These are phyloP conservation scores for Xylariomycetidae sp. DNA, from an alignment of 2,329 filamentous ascomycete species.

Conservation along the genomic window DNA sequence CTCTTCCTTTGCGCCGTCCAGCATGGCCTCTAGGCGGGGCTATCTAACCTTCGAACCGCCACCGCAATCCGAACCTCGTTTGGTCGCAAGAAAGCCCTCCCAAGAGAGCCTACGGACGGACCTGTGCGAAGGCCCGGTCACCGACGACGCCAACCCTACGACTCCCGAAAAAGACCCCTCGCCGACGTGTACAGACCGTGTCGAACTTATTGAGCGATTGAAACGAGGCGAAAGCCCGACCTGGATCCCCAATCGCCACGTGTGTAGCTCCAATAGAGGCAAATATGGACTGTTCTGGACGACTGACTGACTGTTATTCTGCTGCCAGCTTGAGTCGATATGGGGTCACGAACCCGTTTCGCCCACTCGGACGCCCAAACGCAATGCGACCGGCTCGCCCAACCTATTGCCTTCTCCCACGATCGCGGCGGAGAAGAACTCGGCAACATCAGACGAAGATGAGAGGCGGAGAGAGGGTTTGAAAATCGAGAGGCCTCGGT, in stretches of 20 bases:
- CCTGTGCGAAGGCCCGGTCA: conserved; percentile 52
- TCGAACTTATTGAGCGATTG: conserved; percentile 75
- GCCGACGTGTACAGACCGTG: conserved; percentile 52
- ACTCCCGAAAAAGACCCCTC: conserved; percentile 25
- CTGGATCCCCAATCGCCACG: conserved; percentile 63
- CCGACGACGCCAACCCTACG: conserved; percentile 32
- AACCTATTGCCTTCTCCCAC: conserved; percentile 39
- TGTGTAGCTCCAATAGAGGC: no score
- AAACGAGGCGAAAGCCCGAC: conserved; percentile 73
- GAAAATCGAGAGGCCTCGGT: conserved; percentile 76
- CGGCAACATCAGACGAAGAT: conserved; percentile 30
- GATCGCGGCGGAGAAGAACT: conserved; percentile 41
- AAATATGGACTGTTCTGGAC: no score
- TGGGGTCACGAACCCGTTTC: conserved; percentile 30
- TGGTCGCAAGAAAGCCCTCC: conserved; percentile 35
- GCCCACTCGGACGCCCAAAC: conserved; percentile 30
- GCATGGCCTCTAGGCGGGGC: conserved; percentile 19
- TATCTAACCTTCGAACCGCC: no score
- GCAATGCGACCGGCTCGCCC: conserved; percentile 30
- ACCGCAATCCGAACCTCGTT: not conserved
- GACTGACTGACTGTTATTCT: conserved; percentile 10
- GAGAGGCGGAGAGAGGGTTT: conserved; percentile 46
- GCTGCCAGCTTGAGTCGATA: conserved; percentile 29
- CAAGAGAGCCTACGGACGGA: conserved; percentile 58
- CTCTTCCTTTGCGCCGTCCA: conserved; percentile 3